Conservation (phyloP, 495 filamentous ascomycete species). For the Talaromyces liani region DNA sequence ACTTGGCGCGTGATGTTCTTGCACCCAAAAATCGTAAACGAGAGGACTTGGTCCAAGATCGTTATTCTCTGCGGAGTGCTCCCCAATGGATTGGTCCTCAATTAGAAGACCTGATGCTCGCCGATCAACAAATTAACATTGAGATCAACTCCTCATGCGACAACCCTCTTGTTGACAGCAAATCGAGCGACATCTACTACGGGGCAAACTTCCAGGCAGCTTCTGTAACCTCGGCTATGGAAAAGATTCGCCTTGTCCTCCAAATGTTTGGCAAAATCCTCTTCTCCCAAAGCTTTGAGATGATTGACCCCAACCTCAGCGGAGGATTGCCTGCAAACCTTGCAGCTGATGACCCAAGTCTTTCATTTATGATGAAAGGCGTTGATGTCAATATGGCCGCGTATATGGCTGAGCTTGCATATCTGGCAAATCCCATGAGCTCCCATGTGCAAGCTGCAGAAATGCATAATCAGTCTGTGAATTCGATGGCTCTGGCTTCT, state of each 20-base stretch:
- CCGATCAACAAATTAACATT: conserved; percentile 44
- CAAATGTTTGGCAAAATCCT: conserved; percentile 53
- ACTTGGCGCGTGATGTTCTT: conserved; percentile 9
- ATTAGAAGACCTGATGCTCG: conserved; percentile 50
- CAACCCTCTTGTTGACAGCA: conserved; percentile 50
- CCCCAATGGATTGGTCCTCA: conserved; percentile 58
- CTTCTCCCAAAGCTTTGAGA: conserved; percentile 49
- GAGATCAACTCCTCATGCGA: conserved; percentile 59
- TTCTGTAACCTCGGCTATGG: conserved; percentile 51
- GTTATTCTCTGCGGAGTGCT: conserved; percentile 52
- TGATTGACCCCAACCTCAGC: conserved; percentile 46
- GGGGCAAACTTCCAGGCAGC: conserved; percentile 57
- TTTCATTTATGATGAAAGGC: conserved; percentile 47
- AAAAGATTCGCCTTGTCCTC: conserved; percentile 45
- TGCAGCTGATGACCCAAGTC: conserved; percentile 43
- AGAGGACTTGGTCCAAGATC: conserved; percentile 43
- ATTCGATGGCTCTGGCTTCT: conserved; percentile 51
- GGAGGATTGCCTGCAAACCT: conserved; percentile 52
- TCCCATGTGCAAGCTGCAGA: conserved; percentile 53
- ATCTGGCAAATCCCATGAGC: conserved; percentile 47
- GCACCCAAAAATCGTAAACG: conserved; percentile 8
- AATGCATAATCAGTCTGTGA: conserved; percentile 53
- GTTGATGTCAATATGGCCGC: conserved; percentile 55
- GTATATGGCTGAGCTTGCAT: conserved; percentile 48
- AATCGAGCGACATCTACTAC: conserved; percentile 16